Conservation (phyloP, 768 basidiomycete species). For the Agrocybe praecox region DNA sequence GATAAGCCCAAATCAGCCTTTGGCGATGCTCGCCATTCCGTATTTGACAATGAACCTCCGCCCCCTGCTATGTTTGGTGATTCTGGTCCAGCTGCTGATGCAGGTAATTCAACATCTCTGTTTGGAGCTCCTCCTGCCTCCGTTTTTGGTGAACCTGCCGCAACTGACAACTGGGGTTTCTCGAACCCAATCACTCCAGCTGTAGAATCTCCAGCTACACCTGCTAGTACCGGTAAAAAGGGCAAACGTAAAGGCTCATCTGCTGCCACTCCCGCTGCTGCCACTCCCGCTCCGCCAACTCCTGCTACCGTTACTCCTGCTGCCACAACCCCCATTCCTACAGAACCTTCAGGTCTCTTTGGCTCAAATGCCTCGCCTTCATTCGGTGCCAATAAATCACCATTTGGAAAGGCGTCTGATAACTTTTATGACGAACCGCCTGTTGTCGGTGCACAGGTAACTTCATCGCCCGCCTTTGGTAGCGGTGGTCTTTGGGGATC, state of each 20-base stretch:
- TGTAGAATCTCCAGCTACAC: conserved; percentile 10
- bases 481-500: conserved; percentile 22
- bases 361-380: conserved; percentile 1
- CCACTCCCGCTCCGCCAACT: conserved; percentile 9
- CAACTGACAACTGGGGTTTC: conserved; percentile 20
- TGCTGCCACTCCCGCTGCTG: conserved; percentile 11
- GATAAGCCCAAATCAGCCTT: conserved; percentile 21
- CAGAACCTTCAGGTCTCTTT: neutral
- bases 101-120: conserved; percentile 13
- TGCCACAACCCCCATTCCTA: neutral
- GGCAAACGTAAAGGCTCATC: conserved; percentile 18
- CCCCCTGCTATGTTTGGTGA: conserved; percentile 23
- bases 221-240: conserved; percentile 19
- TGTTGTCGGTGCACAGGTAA: conserved; percentile 2
- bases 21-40: conserved; percentile 21
- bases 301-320: conserved; percentile 10
- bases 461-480: conserved; percentile 10
- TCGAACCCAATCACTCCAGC: conserved; percentile 14
- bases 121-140: conserved; percentile 25
- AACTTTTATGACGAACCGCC: conserved; percentile 9
- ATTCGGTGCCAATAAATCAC: conserved; percentile 14
- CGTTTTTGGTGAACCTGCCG: conserved; percentile 16
- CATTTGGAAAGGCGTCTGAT: conserved; percentile 9
- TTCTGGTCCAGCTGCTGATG: conserved; percentile 22
- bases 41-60: conserved; percentile 12